A percentile compares a stretch with the other conserved stretches of the same genome.
Conservation (phyloP, 331 rosid species). For the Quercus phellos region DNA sequence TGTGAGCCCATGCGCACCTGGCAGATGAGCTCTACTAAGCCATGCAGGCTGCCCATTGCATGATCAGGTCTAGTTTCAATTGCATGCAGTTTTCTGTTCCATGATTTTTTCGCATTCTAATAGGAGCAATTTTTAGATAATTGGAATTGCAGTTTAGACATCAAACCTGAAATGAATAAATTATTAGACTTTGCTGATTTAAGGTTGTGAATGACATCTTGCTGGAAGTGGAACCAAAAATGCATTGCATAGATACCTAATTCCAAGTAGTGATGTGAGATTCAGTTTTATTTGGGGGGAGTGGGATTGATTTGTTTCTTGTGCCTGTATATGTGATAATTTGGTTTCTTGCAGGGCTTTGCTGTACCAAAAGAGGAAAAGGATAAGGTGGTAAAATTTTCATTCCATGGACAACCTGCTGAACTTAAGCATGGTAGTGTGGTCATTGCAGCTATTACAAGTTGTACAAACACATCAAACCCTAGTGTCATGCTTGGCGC, state of each 20-base stretch:
- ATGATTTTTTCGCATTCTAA: not conserved
- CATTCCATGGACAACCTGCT: not conserved
- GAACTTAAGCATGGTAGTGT: constrained; percentile 4
- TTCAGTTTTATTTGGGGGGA: not conserved
- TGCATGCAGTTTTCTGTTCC: not conserved
- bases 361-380: not conserved
- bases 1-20: not conserved
- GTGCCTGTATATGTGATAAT: not conserved
- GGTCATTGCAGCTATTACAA: constrained; percentile 2
- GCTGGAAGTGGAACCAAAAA: not conserved
- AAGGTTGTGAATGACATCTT: not conserved
- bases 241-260: not conserved
- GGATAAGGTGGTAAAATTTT: not conserved
- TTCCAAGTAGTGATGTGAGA: not conserved
- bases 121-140: no score
- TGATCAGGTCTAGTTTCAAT: not conserved
- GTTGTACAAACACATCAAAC: constrained; percentile 3
- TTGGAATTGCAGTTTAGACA: not conserved
- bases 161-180: not conserved
- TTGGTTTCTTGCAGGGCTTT: not conserved
- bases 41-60: not conserved
- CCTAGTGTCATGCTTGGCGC: constrained; percentile 6
- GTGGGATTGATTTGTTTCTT: not conserved
- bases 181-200: not conserved
- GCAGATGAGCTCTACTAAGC: not conserved